Evolutionary conservation across 345 rosid species (phyloP).

Genomic region (Aurinia saxatilis): DNA sequence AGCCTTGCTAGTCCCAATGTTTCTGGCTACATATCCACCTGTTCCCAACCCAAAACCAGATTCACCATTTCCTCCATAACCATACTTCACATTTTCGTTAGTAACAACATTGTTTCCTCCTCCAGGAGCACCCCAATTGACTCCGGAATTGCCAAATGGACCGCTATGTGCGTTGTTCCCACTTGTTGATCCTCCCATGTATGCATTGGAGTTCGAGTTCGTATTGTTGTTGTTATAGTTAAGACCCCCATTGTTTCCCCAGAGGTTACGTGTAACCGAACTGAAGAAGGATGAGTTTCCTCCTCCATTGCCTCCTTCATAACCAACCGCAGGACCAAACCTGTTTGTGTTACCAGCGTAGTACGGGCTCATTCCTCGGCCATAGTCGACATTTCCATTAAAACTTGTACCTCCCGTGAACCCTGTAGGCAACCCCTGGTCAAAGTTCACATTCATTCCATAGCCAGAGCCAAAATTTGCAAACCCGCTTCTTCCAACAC

Average conservation of each 20-base stretch:
- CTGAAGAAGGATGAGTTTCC: conserved; percentile 61
- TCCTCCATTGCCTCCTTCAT: conserved; percentile 42
- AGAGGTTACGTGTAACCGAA: conserved; percentile 56
- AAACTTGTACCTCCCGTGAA: conserved; percentile 54
- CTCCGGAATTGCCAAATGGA: conserved; percentile 59
- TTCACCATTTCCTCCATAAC: conserved; percentile 29
- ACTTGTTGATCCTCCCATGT: conserved; percentile 41
- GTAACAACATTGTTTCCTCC: conserved; percentile 25
- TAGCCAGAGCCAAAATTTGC: conserved; percentile 37
- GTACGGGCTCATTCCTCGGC: conserved; percentile 63
- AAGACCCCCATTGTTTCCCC: conserved; percentile 61
- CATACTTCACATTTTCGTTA: conserved; percentile 22
- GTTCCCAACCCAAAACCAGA: conserved; percentile 27
- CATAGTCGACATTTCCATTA: conserved; percentile 55
- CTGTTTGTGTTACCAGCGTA: conserved; percentile 61
- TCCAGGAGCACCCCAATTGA: conserved; percentile 64
- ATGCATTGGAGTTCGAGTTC: conserved; percentile 36
- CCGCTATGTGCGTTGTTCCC: conserved; percentile 38
- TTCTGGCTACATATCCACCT: conserved; percentile 45
- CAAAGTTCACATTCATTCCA: conserved; percentile 71
- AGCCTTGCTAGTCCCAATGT: conserved; percentile 31
- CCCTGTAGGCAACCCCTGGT: conserved; percentile 58
- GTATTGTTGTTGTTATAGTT: conserved; percentile 29
- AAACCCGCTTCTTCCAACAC: conserved; percentile 53
- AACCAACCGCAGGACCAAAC: conserved; percentile 61